Percentiles rank a stretch among this genome's conserved stretches.
Conservation (phyloP, 768 basidiomycete genomes). For the Rhodotorula diobovata region DNA sequence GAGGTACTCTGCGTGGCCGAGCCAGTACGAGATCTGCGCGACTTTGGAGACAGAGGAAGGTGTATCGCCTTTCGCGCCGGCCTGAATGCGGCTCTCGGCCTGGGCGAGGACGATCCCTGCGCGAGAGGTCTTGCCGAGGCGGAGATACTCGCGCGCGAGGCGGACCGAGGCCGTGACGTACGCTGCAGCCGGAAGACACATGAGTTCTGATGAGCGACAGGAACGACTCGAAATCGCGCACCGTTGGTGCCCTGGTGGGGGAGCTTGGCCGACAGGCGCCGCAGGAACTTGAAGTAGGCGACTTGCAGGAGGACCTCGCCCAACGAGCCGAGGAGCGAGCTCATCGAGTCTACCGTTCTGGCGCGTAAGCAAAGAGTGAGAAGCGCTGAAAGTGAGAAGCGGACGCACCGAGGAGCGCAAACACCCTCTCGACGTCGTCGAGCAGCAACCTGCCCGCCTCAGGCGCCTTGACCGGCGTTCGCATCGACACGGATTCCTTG, state of each 20-base stretch:
- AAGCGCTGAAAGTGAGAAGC: too few species aligned
- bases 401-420: conserved; percentile 38
- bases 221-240: neutral
- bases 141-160: conserved; percentile 72
- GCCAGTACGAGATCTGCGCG: conserved; percentile 55
- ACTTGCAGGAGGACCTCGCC: conserved; percentile 64
- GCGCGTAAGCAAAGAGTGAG: neutral
- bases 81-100: conserved; percentile 53
- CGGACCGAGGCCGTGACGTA: conserved; percentile 64
- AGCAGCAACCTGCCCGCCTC: conserved; percentile 6
- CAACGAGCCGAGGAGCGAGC: conserved; percentile 63
- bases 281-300: conserved; percentile 61
- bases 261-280: conserved; percentile 50
- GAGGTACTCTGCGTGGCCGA: conserved; percentile 65
- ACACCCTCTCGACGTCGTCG: conserved; percentile 34
- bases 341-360: conserved; percentile 41
- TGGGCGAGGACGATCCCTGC: conserved; percentile 65
- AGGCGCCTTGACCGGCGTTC: neutral
- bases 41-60: conserved; percentile 57
- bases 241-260: too few species aligned
- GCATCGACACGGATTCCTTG: neutral
- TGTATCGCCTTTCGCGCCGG: conserved; percentile 40
- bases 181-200: conserved; percentile 48
- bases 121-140: conserved; percentile 67
- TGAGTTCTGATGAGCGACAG: too few species aligned